These are phyloP conservation scores for Termitomyces sp. DNA, from an alignment of 1,284 basidiomycete genomes.

Conservation along the genomic window DNA sequence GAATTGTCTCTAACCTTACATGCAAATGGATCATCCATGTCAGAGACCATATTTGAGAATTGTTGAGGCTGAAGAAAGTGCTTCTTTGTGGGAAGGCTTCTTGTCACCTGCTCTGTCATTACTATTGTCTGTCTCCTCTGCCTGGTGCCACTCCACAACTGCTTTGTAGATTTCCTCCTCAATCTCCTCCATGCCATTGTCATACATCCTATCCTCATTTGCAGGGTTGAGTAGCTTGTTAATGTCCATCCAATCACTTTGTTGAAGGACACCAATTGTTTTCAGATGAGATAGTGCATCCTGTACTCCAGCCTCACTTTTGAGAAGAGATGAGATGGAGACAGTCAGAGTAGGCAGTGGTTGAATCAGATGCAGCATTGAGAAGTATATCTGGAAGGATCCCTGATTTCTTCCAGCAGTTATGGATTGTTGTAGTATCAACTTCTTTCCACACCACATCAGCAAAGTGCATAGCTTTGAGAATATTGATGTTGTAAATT, in stretches of 20 bases:
- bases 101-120: background rate
- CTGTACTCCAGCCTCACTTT: background rate
- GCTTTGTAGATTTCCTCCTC: slow-evolving; percentile 2
- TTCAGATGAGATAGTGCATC: slow-evolving; percentile 1
- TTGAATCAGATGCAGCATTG: background rate
- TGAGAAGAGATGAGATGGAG: slow-evolving; percentile 3
- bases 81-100: background rate
- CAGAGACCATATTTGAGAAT: slow-evolving; percentile 13
- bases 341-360: background rate
- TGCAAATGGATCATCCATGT: too few relatives aligned
- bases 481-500: background rate
- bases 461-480: too few relatives aligned
- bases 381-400: slow-evolving; percentile 5
- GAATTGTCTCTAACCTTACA: too few relatives aligned
- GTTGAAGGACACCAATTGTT: background rate
- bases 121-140: background rate
- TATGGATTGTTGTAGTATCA: background rate
- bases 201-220: background rate
- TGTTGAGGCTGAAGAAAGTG: background rate
- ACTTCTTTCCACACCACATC: too few relatives aligned
- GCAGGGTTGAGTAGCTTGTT: slow-evolving; percentile 1
- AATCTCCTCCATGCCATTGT: background rate
- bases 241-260: background rate
- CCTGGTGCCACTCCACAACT: background rate
- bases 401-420: slow-evolving; percentile 5